Evolutionary conservation across 2,329 filamentous ascomycete genomes (phyloP), one percentile per base, ranked within the genome.

Genomic region (Elsinoe perseae): DNA sequence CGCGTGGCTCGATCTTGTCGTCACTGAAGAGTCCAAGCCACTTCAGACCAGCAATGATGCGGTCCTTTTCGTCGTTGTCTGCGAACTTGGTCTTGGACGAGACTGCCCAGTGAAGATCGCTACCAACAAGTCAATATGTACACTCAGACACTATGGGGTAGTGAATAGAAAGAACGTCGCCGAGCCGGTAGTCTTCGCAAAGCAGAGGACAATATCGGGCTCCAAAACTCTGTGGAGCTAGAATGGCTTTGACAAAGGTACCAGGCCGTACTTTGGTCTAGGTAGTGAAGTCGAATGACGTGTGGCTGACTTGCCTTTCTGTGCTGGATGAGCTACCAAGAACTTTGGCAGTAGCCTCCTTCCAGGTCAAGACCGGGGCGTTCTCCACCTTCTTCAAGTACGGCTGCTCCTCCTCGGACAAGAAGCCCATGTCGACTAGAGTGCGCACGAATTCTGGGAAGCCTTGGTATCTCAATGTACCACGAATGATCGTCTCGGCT

Each of bases 381-480:
- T 58, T 56, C 16, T 38, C 40, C 25, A 84, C 75, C 62, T 80
- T 72, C 68, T 84, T 84, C 66, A 91, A 80, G 73, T 77, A 80
- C 64, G 81, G 78, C 59, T 81, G 74, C 61, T 80, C 75, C 40
- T 83, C 80, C 58, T 95, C 89, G 56, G 78, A 81, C 48, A 97
- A 80, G 81, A 96, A 95, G 62, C 89, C 90, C 59, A 91, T 87
- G 69, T 96, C 87, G 59, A 95, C 89, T 9, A 97, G 83, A 23
- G 85, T 82, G 69, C 86, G 86, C 75, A 96, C 82, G 73, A 96
- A 92, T 70, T 95, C 82, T 2, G 91, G 90, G 81, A 95, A 95
- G 43, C 92, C 90, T 63, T 82, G 79, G 77, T 93, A 97, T 63
- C 92, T 80, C 32, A 96, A 80, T 27, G 90, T 95, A 60, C 87